Evolutionary conservation across 2,329 filamentous ascomycete genomes (phyloP).

Genomic region (Pyrenochaeta sp.): DNA sequence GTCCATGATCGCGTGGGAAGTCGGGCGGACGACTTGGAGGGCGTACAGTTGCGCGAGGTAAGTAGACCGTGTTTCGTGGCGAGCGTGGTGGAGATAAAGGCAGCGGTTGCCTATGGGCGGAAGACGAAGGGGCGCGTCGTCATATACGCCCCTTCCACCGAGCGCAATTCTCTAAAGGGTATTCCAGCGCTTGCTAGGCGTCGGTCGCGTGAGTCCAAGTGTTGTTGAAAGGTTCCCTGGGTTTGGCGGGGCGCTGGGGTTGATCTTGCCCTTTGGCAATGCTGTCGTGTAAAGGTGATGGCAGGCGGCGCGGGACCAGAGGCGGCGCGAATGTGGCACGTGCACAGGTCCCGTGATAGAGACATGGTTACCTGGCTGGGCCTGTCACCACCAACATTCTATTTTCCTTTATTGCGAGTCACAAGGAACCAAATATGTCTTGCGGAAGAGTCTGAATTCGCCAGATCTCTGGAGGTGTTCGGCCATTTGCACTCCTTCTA

Average conservation of each 20-base stretch:
- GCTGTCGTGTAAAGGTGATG: slow-evolving; percentile 28
- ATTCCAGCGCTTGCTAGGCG: not conserved
- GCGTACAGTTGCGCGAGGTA: too few species aligned
- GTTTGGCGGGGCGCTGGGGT: slow-evolving; percentile 9
- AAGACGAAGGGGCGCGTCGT: slow-evolving; percentile 26
- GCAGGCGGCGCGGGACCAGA: slow-evolving; percentile 12
- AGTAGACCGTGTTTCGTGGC: not conserved
- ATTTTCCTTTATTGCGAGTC: too few species aligned
- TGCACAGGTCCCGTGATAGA: too few species aligned
- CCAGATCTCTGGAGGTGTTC: too few species aligned
- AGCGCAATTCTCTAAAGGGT: slow-evolving; percentile 1
- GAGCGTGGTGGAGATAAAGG: slow-evolving; percentile 7
- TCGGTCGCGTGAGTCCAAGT: not conserved
- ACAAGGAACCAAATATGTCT: too few species aligned
- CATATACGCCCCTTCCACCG: slow-evolving; percentile 26
- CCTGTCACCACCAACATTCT: too few species aligned
- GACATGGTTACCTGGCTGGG: too few species aligned
- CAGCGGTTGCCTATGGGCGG: slow-evolving; percentile 3
- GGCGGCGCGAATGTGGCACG: slow-evolving; percentile 14
- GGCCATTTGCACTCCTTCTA: too few species aligned
- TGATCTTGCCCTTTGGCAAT: slow-evolving; percentile 22
- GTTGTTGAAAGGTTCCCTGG: not conserved
- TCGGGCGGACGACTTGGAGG: too few species aligned
- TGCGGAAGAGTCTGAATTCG: too few species aligned
- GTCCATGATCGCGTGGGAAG: slow-evolving; percentile 33